Conservation (phyloP, 2,329 filamentous ascomycete species). For the Neonectria coccinea region DNA sequence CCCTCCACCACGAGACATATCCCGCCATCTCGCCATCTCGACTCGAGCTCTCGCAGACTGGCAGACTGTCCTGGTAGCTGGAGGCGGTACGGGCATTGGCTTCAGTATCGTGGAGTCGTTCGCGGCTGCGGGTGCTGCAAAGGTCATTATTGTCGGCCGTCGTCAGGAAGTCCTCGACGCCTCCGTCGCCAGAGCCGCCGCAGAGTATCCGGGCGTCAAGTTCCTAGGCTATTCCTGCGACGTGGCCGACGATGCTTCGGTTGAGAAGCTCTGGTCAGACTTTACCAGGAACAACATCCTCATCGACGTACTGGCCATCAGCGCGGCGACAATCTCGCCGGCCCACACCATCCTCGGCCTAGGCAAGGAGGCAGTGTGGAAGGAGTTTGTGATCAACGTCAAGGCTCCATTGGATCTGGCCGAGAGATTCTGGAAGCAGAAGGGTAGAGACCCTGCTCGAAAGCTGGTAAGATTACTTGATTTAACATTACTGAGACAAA, state of each 20-base stretch:
- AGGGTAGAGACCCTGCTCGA: neutral
- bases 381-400: slow-evolving; percentile 15
- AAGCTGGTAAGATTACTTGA: neutral
- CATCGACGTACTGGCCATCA: slow-evolving; percentile 19
- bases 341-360: slow-evolving; percentile 14
- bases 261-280: slow-evolving; percentile 1
- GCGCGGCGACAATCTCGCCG: slow-evolving; percentile 12
- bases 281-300: neutral
- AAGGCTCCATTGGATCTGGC: slow-evolving; percentile 7
- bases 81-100: slow-evolving; percentile 73
- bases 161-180: slow-evolving; percentile 9
- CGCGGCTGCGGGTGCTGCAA: slow-evolving; percentile 51
- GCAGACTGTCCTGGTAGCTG: slow-evolving; percentile 72
- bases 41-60: slow-evolving; percentile 53
- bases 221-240: neutral
- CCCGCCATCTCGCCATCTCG: slow-evolving; percentile 29
- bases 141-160: slow-evolving; percentile 53
- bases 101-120: slow-evolving; percentile 71
- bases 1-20: slow-evolving; percentile 2
- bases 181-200: neutral
- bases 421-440: neutral
- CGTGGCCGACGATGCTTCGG: neutral
- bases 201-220: neutral
- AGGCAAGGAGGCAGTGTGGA: slow-evolving; percentile 9
- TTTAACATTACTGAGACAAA: too few species aligned